A percentile compares a stretch with the other conserved stretches of the same genome.
These are phyloP conservation scores for Brasilioporus rufonigricans DNA, from an alignment of 768 basidiomycete genomes.

Conservation along the genomic window DNA sequence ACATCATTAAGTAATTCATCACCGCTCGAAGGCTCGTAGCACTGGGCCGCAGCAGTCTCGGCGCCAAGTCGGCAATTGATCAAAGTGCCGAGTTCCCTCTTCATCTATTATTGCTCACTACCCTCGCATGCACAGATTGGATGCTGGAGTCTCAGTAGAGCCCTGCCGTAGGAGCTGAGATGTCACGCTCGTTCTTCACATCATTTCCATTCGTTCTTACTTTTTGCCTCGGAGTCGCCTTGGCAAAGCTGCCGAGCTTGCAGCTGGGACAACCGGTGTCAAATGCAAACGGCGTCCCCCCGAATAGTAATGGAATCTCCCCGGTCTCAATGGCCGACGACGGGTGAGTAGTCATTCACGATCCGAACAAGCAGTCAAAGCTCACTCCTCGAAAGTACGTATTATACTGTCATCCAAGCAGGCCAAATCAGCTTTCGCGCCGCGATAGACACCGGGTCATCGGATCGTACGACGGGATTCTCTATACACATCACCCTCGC, in stretches of 20 bases:
- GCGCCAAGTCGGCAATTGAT: not conserved
- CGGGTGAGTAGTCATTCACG: slow-evolving; percentile 42
- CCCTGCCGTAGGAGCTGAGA: slow-evolving; percentile 13
- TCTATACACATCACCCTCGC: not conserved
- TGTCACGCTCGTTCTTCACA: slow-evolving; percentile 17
- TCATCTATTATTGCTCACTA: not conserved
- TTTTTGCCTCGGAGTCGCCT: slow-evolving; percentile 9
- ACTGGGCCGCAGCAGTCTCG: not conserved
- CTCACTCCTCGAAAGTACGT: slow-evolving; percentile 48
- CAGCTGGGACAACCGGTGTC: slow-evolving; percentile 11
- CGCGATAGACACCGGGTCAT: slow-evolving; percentile 71
- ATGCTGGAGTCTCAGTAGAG: slow-evolving; percentile 19
- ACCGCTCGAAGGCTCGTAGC: not conserved
- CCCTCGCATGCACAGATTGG: slow-evolving; percentile 5
- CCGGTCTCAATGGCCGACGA: slow-evolving; percentile 46
- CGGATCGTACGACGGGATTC: slow-evolving; percentile 21
- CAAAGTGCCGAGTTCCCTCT: not conserved
- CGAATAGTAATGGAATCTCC: slow-evolving; percentile 41
- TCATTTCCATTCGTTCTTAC: slow-evolving; percentile 6
- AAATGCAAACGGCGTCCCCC: slow-evolving; percentile 12
- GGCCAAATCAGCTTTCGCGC: slow-evolving; percentile 68
- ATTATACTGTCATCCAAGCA: slow-evolving; percentile 57
- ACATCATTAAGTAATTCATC: slow-evolving; percentile 1
- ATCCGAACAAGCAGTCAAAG: not conserved
- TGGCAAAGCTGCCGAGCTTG: slow-evolving; percentile 14